These are phyloP conservation scores for Hypoxylon intermedium DNA, from an alignment of 495 filamentous ascomycete genomes.

Conservation along the genomic window DNA sequence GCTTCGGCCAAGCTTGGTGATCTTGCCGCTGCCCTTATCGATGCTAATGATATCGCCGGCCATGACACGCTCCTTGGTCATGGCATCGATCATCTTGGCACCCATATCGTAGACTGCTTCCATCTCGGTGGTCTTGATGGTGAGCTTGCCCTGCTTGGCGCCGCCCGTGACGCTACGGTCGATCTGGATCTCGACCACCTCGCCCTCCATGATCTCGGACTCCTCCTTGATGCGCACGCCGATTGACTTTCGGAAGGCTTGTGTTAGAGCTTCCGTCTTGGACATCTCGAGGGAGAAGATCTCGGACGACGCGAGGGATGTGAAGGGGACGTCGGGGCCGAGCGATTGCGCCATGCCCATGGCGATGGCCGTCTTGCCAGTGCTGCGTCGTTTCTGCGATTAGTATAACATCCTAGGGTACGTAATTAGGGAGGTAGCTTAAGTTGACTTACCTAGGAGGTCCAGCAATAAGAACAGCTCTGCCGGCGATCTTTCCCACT, in stretches of 20 bases:
- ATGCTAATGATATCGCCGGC: constrained; percentile 98
- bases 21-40: constrained; percentile 96
- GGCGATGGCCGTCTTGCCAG: constrained; percentile 96
- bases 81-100: constrained; percentile 98
- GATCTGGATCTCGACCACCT: constrained; percentile 99
- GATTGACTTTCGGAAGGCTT: constrained; percentile 97
- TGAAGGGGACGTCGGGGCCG: constrained; percentile 93
- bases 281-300: constrained; percentile 99
- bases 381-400: constrained; percentile 59
- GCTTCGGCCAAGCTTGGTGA: constrained; percentile 92
- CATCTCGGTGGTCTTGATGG: constrained; percentile 99
- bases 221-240: constrained; percentile 97
- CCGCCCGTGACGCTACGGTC: constrained; percentile 95
- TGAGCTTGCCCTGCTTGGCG: constrained; percentile 98
- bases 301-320: constrained; percentile 91
- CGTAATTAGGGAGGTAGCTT: background rate
- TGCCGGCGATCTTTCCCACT: constrained; percentile 95
- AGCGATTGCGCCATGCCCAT: constrained; percentile 99
- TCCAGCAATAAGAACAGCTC: constrained; percentile 93
- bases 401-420: background rate
- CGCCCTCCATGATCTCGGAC: constrained; percentile 98
- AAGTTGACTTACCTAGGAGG: constrained; percentile 70
- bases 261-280: constrained; percentile 96
- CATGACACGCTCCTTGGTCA: constrained; percentile 98
- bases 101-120: constrained; percentile 99